These are phyloP conservation scores for Endotrypanum monterogeii DNA, from an alignment of 208 protist species.

Conservation along the genomic window DNA sequence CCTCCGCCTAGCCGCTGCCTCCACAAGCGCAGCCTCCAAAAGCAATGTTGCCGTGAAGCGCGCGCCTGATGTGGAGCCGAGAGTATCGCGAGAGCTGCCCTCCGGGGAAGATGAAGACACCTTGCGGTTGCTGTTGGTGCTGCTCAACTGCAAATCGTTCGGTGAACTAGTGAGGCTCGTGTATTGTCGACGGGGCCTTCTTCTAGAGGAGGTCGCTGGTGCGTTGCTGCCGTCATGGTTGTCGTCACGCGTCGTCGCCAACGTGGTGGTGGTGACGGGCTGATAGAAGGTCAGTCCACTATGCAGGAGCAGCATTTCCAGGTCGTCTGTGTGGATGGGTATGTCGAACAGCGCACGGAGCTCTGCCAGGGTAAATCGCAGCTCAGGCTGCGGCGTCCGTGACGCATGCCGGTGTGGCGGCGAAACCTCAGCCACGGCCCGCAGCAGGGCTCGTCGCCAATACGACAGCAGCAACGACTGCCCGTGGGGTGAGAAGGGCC, in stretches of 20 bases:
- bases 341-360: slow-evolving; percentile 31
- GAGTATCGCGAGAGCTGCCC: neutral
- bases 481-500: slow-evolving; percentile 72
- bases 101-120: neutral
- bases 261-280: neutral
- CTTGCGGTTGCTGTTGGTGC: neutral
- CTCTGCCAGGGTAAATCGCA: slow-evolving; percentile 23
- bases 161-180: neutral
- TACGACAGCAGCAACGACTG: slow-evolving; percentile 66
- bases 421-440: slow-evolving; percentile 10
- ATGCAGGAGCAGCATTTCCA: slow-evolving; percentile 34
- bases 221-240: neutral
- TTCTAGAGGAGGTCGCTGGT: neutral
- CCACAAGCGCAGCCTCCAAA: slow-evolving; percentile 13
- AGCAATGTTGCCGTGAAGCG: slow-evolving; percentile 22
- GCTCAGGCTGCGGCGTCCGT: neutral
- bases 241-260: neutral
- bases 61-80: neutral
- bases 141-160: neutral
- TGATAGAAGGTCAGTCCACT: slow-evolving; percentile 35
- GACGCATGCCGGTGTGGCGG: slow-evolving; percentile 17
- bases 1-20: slow-evolving; percentile 11
- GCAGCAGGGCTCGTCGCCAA: slow-evolving; percentile 48
- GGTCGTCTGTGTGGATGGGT: slow-evolving; percentile 40
- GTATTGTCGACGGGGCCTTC: neutral